Conservation (phyloP, 2,329 filamentous ascomycete genomes). For the Ceratocystis albifundus region DNA sequence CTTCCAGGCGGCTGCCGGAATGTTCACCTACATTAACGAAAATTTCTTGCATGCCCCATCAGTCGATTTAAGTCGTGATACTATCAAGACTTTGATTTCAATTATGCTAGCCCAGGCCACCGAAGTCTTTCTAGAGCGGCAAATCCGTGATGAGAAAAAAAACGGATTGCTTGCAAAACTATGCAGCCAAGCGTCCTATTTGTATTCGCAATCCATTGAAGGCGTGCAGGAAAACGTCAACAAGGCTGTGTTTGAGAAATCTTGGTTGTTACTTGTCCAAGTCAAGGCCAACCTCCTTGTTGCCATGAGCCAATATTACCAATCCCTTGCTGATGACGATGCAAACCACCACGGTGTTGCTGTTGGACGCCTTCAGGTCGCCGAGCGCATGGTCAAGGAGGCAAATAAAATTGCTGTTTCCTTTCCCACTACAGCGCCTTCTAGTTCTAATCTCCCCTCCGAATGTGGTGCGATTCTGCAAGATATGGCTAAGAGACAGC, state of each 20-base stretch:
- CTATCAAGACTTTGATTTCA: constrained; percentile 84
- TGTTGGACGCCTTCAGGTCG: constrained; percentile 69
- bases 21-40: constrained; percentile 99
- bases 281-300: constrained; percentile 73
- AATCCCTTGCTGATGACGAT: constrained; percentile 82
- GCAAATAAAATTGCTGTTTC: constrained; percentile 63
- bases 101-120: constrained; percentile 93
- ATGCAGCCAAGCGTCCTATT: constrained; percentile 75
- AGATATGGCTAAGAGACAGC: constrained; percentile 76
- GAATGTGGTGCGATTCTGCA: constrained; percentile 63
- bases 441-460: constrained; percentile 69
- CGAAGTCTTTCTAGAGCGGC: constrained; percentile 95
- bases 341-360: constrained; percentile 76
- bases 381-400: constrained; percentile 66
- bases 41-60: constrained; percentile 97
- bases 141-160: constrained; percentile 86
- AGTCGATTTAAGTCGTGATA: constrained; percentile 88
- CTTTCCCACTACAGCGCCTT: constrained; percentile 68
- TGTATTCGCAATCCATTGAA: constrained; percentile 80
- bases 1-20: constrained; percentile 93
- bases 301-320: constrained; percentile 85
- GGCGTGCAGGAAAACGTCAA: constrained; percentile 86
- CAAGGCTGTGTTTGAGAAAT: constrained; percentile 85
- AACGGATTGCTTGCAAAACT: constrained; percentile 82
- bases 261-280: constrained; percentile 76